phyloP scores from a whole-genome alignment of 495 filamentous ascomycete genomes.

The Annulohypoxylon stygium region DNA sequence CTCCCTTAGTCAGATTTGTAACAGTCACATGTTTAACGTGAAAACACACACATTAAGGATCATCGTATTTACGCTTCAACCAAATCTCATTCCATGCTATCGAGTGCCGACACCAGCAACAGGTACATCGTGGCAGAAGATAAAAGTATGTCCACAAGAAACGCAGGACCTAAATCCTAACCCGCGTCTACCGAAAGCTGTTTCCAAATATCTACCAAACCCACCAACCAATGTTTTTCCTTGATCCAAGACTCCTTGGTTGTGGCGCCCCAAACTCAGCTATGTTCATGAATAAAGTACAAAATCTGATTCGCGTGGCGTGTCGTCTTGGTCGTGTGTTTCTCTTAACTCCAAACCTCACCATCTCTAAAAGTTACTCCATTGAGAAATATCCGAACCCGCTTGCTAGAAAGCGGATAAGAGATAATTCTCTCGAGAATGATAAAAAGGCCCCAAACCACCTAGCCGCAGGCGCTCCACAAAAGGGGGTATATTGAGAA shows the following conservation, averaged over 20 bases:
- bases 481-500: constrained; percentile 47
- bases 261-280: constrained; percentile 32
- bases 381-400: constrained; percentile 8
- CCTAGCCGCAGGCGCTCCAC: constrained; percentile 21
- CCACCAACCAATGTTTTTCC: constrained; percentile 21
- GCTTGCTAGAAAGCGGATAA: constrained; percentile 6
- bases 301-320: constrained; percentile 45
- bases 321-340: constrained; percentile 42
- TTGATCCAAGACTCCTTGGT: constrained; percentile 34
- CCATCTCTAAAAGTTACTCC: constrained; percentile 16
- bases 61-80: constrained; percentile 5
- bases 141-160: constrained; percentile 31
- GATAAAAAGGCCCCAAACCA: constrained; percentile 37
- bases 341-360: constrained; percentile 32
- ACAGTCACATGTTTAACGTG: not conserved
- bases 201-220: constrained; percentile 28
- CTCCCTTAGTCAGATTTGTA: not conserved
- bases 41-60: not conserved
- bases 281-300: constrained; percentile 30
- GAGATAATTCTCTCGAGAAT: constrained; percentile 7
- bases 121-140: constrained; percentile 35
- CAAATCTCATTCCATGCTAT: constrained; percentile 36
- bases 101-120: constrained; percentile 18
- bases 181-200: constrained; percentile 10
- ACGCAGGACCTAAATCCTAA: constrained; percentile 27